A percentile compares a stretch with the other conserved stretches of the same genome.
Evolutionary conservation across 306 rosid genomes (phyloP).

Genomic region (Cicer arietinum): DNA sequence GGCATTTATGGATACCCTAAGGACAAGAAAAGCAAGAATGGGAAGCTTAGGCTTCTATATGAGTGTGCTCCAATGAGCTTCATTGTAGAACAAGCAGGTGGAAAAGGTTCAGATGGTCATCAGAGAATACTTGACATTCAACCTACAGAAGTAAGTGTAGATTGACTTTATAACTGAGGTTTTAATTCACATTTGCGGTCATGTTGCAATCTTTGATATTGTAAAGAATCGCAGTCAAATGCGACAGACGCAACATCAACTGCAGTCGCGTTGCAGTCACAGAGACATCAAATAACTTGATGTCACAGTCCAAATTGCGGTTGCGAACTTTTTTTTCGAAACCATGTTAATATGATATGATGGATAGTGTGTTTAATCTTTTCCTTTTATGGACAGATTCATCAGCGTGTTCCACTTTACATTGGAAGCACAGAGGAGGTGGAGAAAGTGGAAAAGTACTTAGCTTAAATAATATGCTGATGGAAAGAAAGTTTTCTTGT

Average conservation of each 20-base stretch:
- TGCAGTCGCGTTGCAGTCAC: neutral
- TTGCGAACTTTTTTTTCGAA: neutral
- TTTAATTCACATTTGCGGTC: neutral
- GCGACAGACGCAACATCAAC: neutral
- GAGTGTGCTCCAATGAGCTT: conserved; percentile 99
- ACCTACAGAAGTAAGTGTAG: conserved; percentile 73
- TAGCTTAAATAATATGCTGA: conserved; percentile 59
- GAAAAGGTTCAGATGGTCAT: conserved; percentile 94
- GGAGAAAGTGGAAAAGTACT: conserved; percentile 87
- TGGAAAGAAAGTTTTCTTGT: conserved; percentile 38
- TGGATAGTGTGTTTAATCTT: conserved; percentile 1
- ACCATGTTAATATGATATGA: conserved; percentile 6
- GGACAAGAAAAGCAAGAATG: conserved; percentile 95
- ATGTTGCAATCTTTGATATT: neutral
- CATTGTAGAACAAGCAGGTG: conserved; percentile 97
- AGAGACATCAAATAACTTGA: neutral
- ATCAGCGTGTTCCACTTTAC: conserved; percentile 92
- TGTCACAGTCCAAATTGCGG: neutral
- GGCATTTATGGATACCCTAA: conserved; percentile 97
- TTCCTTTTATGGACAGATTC: conserved; percentile 62
- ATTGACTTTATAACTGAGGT: neutral
- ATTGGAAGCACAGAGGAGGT: conserved; percentile 92
- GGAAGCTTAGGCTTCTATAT: conserved; percentile 90
- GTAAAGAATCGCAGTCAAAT: neutral
- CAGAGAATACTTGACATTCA: conserved; percentile 86